These are phyloP conservation scores for Moesziomyces sp. DNA, from an alignment of 1,284 basidiomycete genomes.

Conservation along the genomic window DNA sequence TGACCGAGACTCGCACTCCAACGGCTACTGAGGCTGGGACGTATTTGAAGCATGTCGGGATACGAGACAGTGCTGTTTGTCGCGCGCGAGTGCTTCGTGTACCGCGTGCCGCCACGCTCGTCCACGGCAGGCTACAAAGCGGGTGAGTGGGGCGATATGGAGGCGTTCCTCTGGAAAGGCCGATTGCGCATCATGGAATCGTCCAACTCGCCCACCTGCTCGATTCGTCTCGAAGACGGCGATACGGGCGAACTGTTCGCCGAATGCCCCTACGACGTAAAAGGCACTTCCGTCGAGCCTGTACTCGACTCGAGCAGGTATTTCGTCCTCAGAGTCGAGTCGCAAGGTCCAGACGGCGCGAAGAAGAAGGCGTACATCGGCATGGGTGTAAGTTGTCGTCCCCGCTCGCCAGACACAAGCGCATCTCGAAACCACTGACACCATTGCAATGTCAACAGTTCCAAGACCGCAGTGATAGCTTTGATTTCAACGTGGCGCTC, in stretches of 20 bases:
- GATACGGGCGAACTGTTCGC: constrained; percentile 79
- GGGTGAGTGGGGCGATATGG: constrained; percentile 76
- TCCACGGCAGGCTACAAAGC: constrained; percentile 72
- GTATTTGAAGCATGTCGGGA: constrained; percentile 11
- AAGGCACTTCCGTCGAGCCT: constrained; percentile 85
- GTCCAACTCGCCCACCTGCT: constrained; percentile 39
- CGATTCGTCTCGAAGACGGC: constrained; percentile 62
- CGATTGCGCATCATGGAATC: constrained; percentile 83
- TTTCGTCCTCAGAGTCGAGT: constrained; percentile 87
- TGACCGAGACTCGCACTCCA: background rate
- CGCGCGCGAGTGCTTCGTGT: constrained; percentile 81
- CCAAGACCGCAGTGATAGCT: constrained; percentile 61
- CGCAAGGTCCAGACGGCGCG: constrained; percentile 50
- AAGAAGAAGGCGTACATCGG: constrained; percentile 63
- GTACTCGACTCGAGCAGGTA: constrained; percentile 96
- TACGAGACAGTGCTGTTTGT: constrained; percentile 87
- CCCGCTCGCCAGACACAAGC: too few species aligned
- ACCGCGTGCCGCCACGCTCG: constrained; percentile 76
- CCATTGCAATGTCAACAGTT: constrained; percentile 37
- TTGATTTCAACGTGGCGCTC: constrained; percentile 73
- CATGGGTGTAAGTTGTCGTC: constrained; percentile 57
- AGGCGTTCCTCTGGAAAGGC: constrained; percentile 86
- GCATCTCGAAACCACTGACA: too few species aligned
- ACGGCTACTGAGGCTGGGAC: constrained; percentile 71
- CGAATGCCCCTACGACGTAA: constrained; percentile 84